Evolutionary conservation across 73 alveolate genomes (phyloP).

Genomic region (Tetrahymena thermophila): DNA sequence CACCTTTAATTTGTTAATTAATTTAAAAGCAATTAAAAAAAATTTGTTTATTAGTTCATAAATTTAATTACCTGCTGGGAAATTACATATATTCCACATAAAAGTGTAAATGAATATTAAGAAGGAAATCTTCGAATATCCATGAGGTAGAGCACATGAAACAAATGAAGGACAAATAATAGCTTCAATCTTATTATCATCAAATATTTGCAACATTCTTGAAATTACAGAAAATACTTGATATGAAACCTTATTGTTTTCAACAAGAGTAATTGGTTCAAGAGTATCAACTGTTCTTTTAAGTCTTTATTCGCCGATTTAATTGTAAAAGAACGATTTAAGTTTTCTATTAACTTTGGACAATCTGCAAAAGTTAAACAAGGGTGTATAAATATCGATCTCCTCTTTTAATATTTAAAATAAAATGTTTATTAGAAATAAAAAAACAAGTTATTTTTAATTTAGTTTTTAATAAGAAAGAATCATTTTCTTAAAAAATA

Average conservation of each 20-base stretch:
- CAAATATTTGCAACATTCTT: not conserved
- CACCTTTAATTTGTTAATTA: not conserved
- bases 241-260: constrained; percentile 6
- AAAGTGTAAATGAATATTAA: constrained; percentile 20
- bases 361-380: not conserved
- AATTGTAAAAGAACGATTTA: not conserved
- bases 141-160: constrained; percentile 43
- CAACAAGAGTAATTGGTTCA: not conserved
- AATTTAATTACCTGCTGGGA: constrained; percentile 18
- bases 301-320: constrained; percentile 7
- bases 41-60: not conserved
- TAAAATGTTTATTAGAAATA: not conserved
- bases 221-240: not conserved
- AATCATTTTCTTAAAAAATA: too few species aligned
- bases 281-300: not conserved
- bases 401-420: not conserved
- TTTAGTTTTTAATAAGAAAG: too few species aligned
- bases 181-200: constrained; percentile 42
- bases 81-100: constrained; percentile 38
- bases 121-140: constrained; percentile 13
- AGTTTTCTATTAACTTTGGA: not conserved
- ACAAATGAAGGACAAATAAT: constrained; percentile 41
- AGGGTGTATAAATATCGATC: not conserved
- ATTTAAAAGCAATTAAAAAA: not conserved
- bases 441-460: too few species aligned